Base-by-base conservation (phyloP, 129 eudicot genomes). In the Pittosporum tobira region DNA sequence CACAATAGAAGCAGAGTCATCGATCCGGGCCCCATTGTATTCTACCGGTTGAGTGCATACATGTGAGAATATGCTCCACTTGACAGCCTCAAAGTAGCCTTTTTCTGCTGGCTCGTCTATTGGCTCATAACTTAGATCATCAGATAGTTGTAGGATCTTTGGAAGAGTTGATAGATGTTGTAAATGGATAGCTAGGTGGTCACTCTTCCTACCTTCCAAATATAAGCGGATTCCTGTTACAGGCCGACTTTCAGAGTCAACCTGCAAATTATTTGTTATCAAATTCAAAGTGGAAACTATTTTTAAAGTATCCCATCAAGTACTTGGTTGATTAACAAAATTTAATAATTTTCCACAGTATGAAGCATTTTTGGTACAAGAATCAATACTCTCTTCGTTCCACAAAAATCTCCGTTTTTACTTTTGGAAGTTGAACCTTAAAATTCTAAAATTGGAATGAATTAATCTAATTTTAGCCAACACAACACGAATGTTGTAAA, bases 61-160 rank as follows among this genome's bases (percentile, higher is more conserved):
- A 36, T 93, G 99, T 2, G 99, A 93, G 79, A 93, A 87, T 50
- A 93, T 84, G 86, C 82, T 81, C 96, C 94, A 93, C 54, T 87
- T 87, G 61, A 93, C 86, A 4, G 96, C 86, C 47, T 87, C 96
- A 1, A 81, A 57, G 67, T 87, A 87, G 15, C 81, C 88, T 60
- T 79, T 78, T 50, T 75, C 81, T 27, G 63, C 48, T 1, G 84
- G 85, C 49, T 82, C 87, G 13, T 77, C 78, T 3, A 48, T 56
- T 9, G 79, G 91, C 62, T 83, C 75, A 66, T 79, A 72, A 45
- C 72, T 68, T 2, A 66, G 71, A 69, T 87, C 88, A 20, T 79
- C 94, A 0, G 81, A 56, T 24, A 87, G 84, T 47, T 79, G 88
- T 36, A 87, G 74, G 49, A 66, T 75, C 47, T 78, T 67, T 4